These are phyloP conservation scores for Sistotremastrum suecicum DNA, from an alignment of 768 basidiomycete species.

Conservation along the genomic window DNA sequence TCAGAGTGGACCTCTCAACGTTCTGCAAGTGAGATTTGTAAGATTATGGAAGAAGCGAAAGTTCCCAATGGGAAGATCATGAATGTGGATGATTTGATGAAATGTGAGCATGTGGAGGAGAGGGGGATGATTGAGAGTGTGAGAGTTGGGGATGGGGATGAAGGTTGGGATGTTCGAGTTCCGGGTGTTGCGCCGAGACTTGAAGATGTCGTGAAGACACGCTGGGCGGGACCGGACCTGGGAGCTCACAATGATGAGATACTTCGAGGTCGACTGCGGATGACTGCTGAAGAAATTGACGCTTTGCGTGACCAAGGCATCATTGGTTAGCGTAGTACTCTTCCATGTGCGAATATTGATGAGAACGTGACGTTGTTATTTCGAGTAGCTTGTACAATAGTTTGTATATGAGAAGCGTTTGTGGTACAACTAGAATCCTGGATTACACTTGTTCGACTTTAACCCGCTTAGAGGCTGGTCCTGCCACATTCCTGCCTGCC, in stretches of 20 bases:
- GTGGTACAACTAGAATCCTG: too few relatives aligned
- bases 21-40: slow-evolving; percentile 39
- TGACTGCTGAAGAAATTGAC: slow-evolving; percentile 13
- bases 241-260: slow-evolving; percentile 29
- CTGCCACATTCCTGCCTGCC: too few relatives aligned
- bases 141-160: slow-evolving; percentile 11
- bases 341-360: too few relatives aligned
- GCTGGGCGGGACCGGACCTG: slow-evolving; percentile 59
- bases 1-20: slow-evolving; percentile 39
- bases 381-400: too few relatives aligned
- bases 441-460: too few relatives aligned
- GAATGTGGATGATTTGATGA: slow-evolving; percentile 47
- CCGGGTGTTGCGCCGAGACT: slow-evolving; percentile 47
- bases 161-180: slow-evolving; percentile 56
- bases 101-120: slow-evolving; percentile 38
- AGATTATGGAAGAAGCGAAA: slow-evolving; percentile 32
- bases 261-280: slow-evolving; percentile 14
- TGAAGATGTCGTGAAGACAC: slow-evolving; percentile 40
- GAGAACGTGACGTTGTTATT: too few relatives aligned
- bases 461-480: too few relatives aligned
- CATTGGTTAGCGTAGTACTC: slow-evolving; percentile 6
- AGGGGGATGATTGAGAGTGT: slow-evolving; percentile 48
- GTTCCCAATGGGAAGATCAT: slow-evolving; percentile 55
- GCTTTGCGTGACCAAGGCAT: slow-evolving; percentile 12
- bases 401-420: too few relatives aligned